phyloP scores from a whole-genome alignment of 2,329 filamentous ascomycete species.

The Colletotrichum karsti region DNA sequence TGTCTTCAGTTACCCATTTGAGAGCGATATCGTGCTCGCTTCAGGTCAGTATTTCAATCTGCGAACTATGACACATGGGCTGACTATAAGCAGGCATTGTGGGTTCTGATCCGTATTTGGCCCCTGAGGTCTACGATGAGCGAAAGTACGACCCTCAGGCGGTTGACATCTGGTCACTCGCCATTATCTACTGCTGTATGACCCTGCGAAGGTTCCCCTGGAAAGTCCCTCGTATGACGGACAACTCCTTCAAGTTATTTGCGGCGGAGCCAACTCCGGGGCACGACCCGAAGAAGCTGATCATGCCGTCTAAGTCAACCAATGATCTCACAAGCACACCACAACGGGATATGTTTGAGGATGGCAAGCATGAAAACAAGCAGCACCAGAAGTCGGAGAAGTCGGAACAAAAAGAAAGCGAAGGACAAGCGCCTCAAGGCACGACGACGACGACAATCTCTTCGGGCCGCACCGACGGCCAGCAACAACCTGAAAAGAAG shows the following conservation, averaged over 20 bases:
- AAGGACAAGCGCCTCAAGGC: conserved; percentile 22
- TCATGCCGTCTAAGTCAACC: conserved; percentile 54
- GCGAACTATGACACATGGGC: background rate
- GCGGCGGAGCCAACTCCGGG: conserved; percentile 84
- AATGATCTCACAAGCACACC: conserved; percentile 51
- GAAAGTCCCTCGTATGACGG: conserved; percentile 91
- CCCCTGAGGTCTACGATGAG: conserved; percentile 94
- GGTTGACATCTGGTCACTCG: conserved; percentile 96
- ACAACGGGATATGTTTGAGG: conserved; percentile 48
- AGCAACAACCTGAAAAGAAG: conserved; percentile 60
- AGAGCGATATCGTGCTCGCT: conserved; percentile 84
- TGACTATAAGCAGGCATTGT: conserved; percentile 63
- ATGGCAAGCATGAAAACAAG: conserved; percentile 35
- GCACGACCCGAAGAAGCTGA: conserved; percentile 64
- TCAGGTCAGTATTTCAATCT: conserved; percentile 67
- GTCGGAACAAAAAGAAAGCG: conserved; percentile 3
- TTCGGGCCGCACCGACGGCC: conserved; percentile 2
- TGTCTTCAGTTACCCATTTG: conserved; percentile 97
- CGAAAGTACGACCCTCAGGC: conserved; percentile 93
- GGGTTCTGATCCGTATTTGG: conserved; percentile 92
- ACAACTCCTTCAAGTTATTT: conserved; percentile 96
- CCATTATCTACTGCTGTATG: conserved; percentile 99
- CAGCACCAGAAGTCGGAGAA: conserved; percentile 18
- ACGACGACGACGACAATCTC: conserved; percentile 26
- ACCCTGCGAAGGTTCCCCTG: conserved; percentile 93